phyloP scores from a whole-genome alignment of 441 rosid genomes.

The Adansonia madagascariensis region DNA sequence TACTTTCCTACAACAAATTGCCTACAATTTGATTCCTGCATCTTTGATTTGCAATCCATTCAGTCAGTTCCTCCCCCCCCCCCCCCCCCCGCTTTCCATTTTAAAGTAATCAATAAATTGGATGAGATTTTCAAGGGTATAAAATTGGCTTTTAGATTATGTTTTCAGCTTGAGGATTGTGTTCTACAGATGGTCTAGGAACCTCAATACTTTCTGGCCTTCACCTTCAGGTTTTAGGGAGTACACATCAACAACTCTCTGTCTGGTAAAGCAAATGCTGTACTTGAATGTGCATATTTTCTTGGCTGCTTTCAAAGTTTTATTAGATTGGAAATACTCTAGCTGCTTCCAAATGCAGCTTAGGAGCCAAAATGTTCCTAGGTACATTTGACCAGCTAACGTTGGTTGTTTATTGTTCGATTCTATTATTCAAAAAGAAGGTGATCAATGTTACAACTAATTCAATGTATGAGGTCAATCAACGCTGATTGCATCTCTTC shows the following conservation, averaged over 20 bases:
- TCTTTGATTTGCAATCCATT: too few species aligned
- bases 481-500: slow-evolving; percentile 3
- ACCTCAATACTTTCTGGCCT: neutral
- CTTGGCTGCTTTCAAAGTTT: neutral
- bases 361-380: neutral
- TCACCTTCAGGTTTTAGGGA: neutral
- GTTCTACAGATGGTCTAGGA: neutral
- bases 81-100: neutral
- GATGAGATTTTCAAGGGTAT: neutral
- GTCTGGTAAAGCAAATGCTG: neutral
- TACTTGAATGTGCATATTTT: neutral
- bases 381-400: neutral
- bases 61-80: neutral
- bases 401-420: neutral
- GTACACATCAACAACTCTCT: neutral
- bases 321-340: neutral
- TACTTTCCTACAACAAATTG: neutral
- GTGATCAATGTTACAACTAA: neutral
- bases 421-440: neutral
- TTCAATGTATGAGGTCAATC: neutral
- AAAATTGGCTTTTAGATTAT: neutral
- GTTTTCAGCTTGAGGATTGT: slow-evolving; percentile 4
- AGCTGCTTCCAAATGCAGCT: neutral
- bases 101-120: neutral
- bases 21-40: neutral